Percentiles rank a stretch among this genome's conserved stretches.
Conservation (phyloP, 2,329 filamentous ascomycete genomes). For the Zasmidium angulare region DNA sequence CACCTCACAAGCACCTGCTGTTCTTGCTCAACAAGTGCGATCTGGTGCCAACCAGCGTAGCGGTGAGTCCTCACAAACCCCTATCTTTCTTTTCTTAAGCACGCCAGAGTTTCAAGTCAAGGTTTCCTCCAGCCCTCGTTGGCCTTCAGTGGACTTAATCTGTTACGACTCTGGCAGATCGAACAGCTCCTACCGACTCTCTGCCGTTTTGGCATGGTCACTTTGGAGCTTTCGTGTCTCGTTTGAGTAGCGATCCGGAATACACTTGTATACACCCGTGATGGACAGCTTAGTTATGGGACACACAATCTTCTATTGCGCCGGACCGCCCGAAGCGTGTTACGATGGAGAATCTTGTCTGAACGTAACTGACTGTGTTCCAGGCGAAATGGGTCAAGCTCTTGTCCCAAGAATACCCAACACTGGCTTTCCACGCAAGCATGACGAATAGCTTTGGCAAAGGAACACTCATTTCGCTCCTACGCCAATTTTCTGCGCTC, state of each 20-base stretch:
- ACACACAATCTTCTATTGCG: constrained; percentile 65
- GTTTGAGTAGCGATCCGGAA: constrained; percentile 96
- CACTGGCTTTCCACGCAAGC: constrained; percentile 88
- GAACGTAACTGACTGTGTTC: constrained; percentile 25
- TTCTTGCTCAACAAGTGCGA: constrained; percentile 92
- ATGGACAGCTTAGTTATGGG: constrained; percentile 98
- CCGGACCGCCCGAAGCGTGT: constrained; percentile 17
- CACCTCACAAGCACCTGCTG: constrained; percentile 91
- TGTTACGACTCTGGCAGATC: constrained; percentile 99
- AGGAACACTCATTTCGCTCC: constrained; percentile 84
- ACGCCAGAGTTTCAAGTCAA: constrained; percentile 87
- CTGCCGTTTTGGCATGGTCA: constrained; percentile 88
- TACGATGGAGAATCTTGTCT: too few relatives aligned
- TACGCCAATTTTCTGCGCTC: constrained; percentile 88
- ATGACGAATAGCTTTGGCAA: constrained; percentile 98
- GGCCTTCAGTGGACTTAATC: constrained; percentile 73
- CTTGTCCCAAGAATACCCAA: constrained; percentile 88
- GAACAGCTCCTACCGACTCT: constrained; percentile 69
- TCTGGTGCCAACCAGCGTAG: constrained; percentile 85
- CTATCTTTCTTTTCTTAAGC: constrained; percentile 32
- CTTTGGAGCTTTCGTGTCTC: constrained; percentile 70
- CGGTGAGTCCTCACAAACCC: constrained; percentile 70
- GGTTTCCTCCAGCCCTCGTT: constrained; percentile 64
- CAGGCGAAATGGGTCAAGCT: constrained; percentile 91
- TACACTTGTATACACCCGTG: constrained; percentile 67